Evolutionary conservation across 495 filamentous ascomycete species (phyloP).

Genomic region (Lepraria neglecta): DNA sequence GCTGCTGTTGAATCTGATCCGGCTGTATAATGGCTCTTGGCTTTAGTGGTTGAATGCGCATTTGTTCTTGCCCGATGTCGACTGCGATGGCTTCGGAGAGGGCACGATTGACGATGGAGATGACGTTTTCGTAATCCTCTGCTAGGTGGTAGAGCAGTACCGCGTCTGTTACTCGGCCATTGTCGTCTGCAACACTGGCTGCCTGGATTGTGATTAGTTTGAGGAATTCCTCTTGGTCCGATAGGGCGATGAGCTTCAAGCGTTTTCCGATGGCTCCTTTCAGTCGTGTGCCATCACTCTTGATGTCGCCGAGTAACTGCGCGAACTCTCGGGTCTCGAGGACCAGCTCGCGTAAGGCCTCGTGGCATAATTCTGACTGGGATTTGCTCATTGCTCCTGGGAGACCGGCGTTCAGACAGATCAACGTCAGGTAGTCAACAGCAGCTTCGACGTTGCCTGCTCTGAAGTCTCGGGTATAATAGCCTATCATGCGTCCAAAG

Average conservation of each 20-base stretch:
- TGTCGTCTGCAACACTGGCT: slow-evolving; percentile 85
- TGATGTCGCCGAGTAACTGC: slow-evolving; percentile 85
- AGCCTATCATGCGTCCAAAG: slow-evolving; percentile 86
- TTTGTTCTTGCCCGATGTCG: slow-evolving; percentile 68
- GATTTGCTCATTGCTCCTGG: slow-evolving; percentile 62
- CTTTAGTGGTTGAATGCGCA: slow-evolving; percentile 72
- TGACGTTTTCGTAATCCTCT: slow-evolving; percentile 86
- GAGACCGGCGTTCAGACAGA: slow-evolving; percentile 88
- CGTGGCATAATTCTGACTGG: slow-evolving; percentile 79
- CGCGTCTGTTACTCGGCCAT: slow-evolving; percentile 83
- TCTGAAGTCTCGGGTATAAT: slow-evolving; percentile 93
- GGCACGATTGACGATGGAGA: slow-evolving; percentile 81
- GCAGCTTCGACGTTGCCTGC: slow-evolving; percentile 78
- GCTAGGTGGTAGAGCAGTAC: slow-evolving; percentile 92
- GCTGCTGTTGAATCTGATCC: slow-evolving; percentile 26
- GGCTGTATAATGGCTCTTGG: slow-evolving; percentile 37
- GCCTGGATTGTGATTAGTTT: slow-evolving; percentile 82
- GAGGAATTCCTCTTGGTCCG: slow-evolving; percentile 74
- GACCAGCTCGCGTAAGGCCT: slow-evolving; percentile 89
- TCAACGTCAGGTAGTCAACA: slow-evolving; percentile 86
- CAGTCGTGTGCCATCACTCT: slow-evolving; percentile 70
- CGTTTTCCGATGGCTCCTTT: slow-evolving; percentile 84
- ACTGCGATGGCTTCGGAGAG: slow-evolving; percentile 78
- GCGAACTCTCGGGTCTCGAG: slow-evolving; percentile 93
- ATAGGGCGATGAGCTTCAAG: slow-evolving; percentile 72